Evolutionary conservation across 78 protist species (phyloP).

Genomic region (Dictyostelium citrinum): DNA sequence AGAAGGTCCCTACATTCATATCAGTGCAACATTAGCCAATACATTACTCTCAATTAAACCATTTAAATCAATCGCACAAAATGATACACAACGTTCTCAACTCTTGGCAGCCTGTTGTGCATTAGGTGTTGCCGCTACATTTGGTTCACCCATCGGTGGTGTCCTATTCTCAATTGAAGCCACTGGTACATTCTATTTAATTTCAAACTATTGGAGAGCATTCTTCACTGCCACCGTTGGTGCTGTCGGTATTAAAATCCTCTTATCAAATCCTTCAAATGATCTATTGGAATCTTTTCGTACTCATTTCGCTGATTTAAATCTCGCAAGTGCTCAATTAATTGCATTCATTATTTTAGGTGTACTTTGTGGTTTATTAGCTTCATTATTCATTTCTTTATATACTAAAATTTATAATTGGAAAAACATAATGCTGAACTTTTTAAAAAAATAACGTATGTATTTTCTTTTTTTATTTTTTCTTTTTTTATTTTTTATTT

Average conservation of each 20-base stretch:
- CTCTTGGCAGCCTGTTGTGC: constrained; percentile 87
- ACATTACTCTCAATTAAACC: constrained; percentile 12
- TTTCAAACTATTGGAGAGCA: constrained; percentile 75
- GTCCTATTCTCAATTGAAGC: constrained; percentile 88
- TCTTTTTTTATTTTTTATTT: background rate
- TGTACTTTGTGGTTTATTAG: constrained; percentile 39
- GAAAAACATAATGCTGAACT: constrained; percentile 59
- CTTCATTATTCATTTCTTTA: constrained; percentile 30
- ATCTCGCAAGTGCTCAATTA: constrained; percentile 49
- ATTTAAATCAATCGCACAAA: constrained; percentile 36
- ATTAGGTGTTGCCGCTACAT: constrained; percentile 88
- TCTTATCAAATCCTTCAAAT: background rate
- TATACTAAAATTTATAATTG: constrained; percentile 49
- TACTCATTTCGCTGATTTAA: background rate
- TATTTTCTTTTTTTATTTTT: background rate
- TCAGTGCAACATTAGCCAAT: constrained; percentile 66
- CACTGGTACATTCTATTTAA: constrained; percentile 85
- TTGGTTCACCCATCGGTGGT: constrained; percentile 94
- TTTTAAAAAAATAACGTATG: constrained; percentile 36
- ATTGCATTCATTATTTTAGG: constrained; percentile 54
- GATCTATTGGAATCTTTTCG: constrained; percentile 65
- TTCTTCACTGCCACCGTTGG: constrained; percentile 65
- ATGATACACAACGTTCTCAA: constrained; percentile 69
- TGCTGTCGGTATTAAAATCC: constrained; percentile 68
- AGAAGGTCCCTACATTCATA: constrained; percentile 76